Evolutionary conservation across 148 eudicot species (phyloP).

Genomic region (Bassia scoparia): DNA sequence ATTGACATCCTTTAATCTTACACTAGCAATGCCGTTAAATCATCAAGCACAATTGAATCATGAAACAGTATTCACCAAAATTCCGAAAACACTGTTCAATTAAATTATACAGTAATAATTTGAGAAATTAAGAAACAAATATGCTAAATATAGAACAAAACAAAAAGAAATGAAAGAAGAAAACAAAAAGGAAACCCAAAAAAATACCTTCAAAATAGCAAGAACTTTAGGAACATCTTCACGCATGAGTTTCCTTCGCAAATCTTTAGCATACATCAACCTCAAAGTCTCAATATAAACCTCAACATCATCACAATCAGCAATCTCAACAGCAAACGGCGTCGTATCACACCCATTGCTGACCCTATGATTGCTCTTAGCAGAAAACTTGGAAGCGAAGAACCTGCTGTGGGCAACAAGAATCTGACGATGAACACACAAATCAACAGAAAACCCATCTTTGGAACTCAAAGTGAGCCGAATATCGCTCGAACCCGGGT

Average conservation of each 20-base stretch:
- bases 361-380: constrained; percentile 19
- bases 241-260: constrained; percentile 68
- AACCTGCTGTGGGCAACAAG: constrained; percentile 63
- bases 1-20: background rate
- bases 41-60: background rate
- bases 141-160: background rate
- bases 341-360: constrained; percentile 16
- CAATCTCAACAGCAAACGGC: constrained; percentile 60
- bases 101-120: background rate
- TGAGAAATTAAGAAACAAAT: background rate
- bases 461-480: constrained; percentile 58
- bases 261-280: constrained; percentile 86
- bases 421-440: constrained; percentile 64
- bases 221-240: constrained; percentile 82
- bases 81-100: background rate
- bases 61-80: no score
- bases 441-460: constrained; percentile 55
- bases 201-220: constrained; percentile 73
- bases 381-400: constrained; percentile 53
- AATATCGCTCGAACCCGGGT: constrained; percentile 57
- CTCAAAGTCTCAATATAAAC: constrained; percentile 74
- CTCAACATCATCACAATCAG: constrained; percentile 88
- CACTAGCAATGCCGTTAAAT: background rate
- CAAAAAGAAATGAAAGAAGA: no score
- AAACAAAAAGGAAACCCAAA: background rate